These are phyloP conservation scores for Cystobasidium slooffiae DNA, from an alignment of 1,284 basidiomycete genomes.

Conservation along the genomic window DNA sequence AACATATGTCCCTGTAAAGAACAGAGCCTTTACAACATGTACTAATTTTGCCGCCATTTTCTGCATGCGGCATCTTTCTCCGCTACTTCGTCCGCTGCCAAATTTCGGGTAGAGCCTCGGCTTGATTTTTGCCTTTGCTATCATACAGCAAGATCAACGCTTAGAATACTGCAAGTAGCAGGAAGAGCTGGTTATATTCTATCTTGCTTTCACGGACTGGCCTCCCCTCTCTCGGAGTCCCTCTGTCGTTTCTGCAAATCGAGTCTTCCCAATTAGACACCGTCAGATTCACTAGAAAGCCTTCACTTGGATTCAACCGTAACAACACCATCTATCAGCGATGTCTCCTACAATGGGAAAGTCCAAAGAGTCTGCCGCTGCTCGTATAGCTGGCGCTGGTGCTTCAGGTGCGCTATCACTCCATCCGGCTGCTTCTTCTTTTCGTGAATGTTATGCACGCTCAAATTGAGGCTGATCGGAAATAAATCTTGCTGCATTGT, in stretches of 20 bases:
- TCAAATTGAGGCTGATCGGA: conserved; percentile 14
- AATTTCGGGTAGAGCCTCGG: no score
- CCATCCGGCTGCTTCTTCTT: not conserved
- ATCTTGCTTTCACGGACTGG: not conserved
- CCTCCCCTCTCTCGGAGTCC: not conserved
- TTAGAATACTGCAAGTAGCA: no score
- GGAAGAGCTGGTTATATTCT: no score
- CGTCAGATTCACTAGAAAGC: conserved; percentile 12
- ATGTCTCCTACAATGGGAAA: conserved; percentile 64
- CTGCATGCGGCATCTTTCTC: not conserved
- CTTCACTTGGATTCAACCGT: not conserved
- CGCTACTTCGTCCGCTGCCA: no score
- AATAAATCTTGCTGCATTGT: conserved; percentile 4
- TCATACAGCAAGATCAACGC: not conserved
- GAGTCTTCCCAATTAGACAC: conserved; percentile 2
- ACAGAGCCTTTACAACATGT: not conserved
- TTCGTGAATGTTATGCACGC: not conserved
- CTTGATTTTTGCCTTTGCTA: not conserved
- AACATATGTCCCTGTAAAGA: no score
- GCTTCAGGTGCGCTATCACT: conserved; percentile 70
- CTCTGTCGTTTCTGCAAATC: conserved; percentile 12
- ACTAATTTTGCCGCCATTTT: not conserved
- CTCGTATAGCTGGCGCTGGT: conserved; percentile 89
- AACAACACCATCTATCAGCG: not conserved
- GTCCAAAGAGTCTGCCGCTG: conserved; percentile 84